Conservation (phyloP, 208 protist species). For the Angomonas ambiguus region DNA sequence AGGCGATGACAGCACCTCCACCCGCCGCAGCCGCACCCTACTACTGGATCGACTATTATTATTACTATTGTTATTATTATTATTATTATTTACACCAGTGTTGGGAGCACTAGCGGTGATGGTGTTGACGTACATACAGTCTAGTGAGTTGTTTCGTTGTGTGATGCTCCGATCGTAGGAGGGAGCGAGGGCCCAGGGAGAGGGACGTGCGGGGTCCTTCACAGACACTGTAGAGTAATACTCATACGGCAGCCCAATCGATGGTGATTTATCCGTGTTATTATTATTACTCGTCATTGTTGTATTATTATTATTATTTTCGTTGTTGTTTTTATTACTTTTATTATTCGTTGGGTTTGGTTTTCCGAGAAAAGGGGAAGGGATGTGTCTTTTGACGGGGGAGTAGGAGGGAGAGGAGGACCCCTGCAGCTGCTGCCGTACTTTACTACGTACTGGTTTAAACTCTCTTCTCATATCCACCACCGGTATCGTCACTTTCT, state of each 20-base stretch:
- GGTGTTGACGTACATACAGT: too few species aligned
- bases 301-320: slow-evolving; percentile 2
- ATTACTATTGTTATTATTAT: slow-evolving; percentile 1
- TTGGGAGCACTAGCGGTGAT: too few species aligned
- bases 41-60: neutral
- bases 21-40: too few species aligned
- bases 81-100: neutral
- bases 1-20: neutral
- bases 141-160: too few species aligned
- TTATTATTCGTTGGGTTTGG: neutral
- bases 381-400: neutral
- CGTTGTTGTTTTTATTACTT: neutral
- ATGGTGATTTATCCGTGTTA: too few species aligned
- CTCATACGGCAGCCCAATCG: slow-evolving; percentile 34
- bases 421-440: too few species aligned
- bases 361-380: neutral
- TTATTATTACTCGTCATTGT: neutral
- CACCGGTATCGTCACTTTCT: neutral
- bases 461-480: neutral
- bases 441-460: too few species aligned
- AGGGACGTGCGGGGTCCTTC: slow-evolving; percentile 52
- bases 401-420: too few species aligned
- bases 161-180: slow-evolving; percentile 7
- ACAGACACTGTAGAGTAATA: slow-evolving; percentile 53
- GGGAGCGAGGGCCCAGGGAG: slow-evolving; percentile 69